Base-by-base conservation (phyloP, 495 filamentous ascomycete species). In the Neurospora cerealis region DNA sequence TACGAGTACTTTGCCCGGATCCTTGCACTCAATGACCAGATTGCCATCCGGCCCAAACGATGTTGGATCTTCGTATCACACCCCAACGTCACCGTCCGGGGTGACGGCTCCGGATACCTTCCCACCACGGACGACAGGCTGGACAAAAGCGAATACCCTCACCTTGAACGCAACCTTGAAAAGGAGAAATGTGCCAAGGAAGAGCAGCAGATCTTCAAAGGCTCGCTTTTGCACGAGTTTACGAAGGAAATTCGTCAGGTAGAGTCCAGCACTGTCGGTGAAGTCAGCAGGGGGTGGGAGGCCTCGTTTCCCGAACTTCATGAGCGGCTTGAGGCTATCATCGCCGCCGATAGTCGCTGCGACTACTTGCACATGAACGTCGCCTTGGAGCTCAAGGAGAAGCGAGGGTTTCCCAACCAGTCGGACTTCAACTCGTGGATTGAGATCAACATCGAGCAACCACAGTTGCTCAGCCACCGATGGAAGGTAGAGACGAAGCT, bases 331-430 rank as follows among this genome's bases (percentile, higher is more conserved):
- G 80, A 83, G 11, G 70, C 73, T 38, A 80, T 83, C 39, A 76
- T 82, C 6, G 77, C 78, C 34, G 77, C 79, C 60, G 84, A 84
- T 70, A 75, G 81, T 70, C 78, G 76, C n/a, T 86, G 84, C 74
- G 85, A 87, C 71, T 82, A 87, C n/a, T 77, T 89, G 71, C 86
- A 88, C 72, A 84, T 89, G 76, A 82, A 87, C 44, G 80, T 82
- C 13, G 82, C 82, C 9, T 79, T 89, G 0, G 81, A 86, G 62
- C 72, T 87, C 8, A 83, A 84, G 72, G 80, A 82, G 13, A 82
- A 83, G 15, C 78, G 81, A 32, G 80, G 82, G 42, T 86, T 87
- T 74, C 85, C 85, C 10, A 76, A 81, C 40, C 81, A 83, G 5
- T 85, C 86, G 37, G 83, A 85, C 28, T 80, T 89, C 71, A 85